Evolutionary conservation across 306 rosid species (phyloP), one percentile per base, ranked within the genome.

Genomic region (Inga oerstediana): DNA sequence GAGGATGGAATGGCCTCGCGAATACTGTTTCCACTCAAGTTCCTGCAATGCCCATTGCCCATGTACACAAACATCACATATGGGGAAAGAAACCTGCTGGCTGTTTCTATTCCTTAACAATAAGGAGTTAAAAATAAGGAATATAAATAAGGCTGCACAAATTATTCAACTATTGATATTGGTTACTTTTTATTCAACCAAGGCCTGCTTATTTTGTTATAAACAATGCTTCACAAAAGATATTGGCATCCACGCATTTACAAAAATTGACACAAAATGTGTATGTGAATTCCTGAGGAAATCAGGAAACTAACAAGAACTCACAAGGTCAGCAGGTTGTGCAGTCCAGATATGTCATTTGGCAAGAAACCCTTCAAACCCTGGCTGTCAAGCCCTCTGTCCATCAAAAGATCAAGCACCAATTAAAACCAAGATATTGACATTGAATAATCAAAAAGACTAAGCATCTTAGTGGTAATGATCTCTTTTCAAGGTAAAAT

Each of bases 371-470:
- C 98, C 80, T 86, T 97, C 48, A 97, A 89, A 86, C 92, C 99
- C 91, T 94, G 98, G 80, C 87, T 97, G 92, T 91, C 97, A 75
- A 97, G 98, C 81, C 86, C 98, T 51, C 99, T 97, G 95, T 70
- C 66, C 86, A 91, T 52, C 78, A 83, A 85, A 81, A 88, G 81
- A 65, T 65, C 54, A 87, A 81, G 58, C 84, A 80, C 44, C 51
- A 46, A 46, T 24, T 45, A 22, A 34, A 65, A 72, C 48, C 68
- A 71, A 80, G 20, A 77, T 8, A 79, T 79, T 54, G 85, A 49
- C 22, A 75, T 80, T 37, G 82, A 84, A 74, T 79, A 79, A 76
- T 44, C 51, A 12, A 46, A 58, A 76, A 34, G 70, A 79, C 43
- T 74, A 77, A 35, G 65, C 65, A 24, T 7, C 59, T 17, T 72